A percentile compares a stretch with the other conserved stretches of the same genome.
Conservation (phyloP, 306 rosid species). For the Gynostemma pentaphyllum region DNA sequence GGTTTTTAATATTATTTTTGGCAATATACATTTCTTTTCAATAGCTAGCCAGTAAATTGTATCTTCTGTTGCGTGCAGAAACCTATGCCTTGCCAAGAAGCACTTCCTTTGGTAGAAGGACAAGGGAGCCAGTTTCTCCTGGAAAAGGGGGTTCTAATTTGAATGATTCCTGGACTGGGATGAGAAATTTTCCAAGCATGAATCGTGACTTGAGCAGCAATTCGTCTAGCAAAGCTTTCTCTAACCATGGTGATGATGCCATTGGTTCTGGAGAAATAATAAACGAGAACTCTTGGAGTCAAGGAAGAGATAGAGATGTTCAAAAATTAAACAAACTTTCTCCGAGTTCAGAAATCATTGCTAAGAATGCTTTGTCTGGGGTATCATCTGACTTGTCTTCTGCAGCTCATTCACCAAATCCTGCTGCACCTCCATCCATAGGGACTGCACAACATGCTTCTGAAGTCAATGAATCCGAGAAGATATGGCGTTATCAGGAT, state of each 20-base stretch:
- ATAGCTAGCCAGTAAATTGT: not conserved
- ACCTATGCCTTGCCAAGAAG: slow-evolving; percentile 58
- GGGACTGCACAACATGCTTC: slow-evolving; percentile 30
- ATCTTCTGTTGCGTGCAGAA: slow-evolving; percentile 45
- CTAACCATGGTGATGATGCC: slow-evolving; percentile 45
- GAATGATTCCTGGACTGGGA: slow-evolving; percentile 70
- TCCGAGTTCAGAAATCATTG: slow-evolving; percentile 38
- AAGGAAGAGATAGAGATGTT: slow-evolving; percentile 64
- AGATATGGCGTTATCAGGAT: slow-evolving; percentile 82
- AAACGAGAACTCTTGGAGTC: slow-evolving; percentile 43
- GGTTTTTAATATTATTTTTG: slow-evolving; percentile 20
- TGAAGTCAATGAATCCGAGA: slow-evolving; percentile 65
- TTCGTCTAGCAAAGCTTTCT: slow-evolving; percentile 53
- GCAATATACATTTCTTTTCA: not conserved
- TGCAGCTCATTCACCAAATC: slow-evolving; percentile 26
- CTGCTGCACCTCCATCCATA: slow-evolving; percentile 28
- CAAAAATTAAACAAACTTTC: slow-evolving; percentile 36
- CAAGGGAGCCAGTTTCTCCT: slow-evolving; percentile 72
- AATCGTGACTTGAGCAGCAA: slow-evolving; percentile 60
- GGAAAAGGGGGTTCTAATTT: slow-evolving; percentile 43
- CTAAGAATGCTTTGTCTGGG: slow-evolving; percentile 31
- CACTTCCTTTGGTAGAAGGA: slow-evolving; percentile 64
- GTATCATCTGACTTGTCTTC: slow-evolving; percentile 29
- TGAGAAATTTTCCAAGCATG: slow-evolving; percentile 40
- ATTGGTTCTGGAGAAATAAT: slow-evolving; percentile 42